A percentile compares a stretch with the other conserved stretches of the same genome.
phyloP scores from a whole-genome alignment of 2,329 filamentous ascomycete genomes.

The Talaromyces islandicus region DNA sequence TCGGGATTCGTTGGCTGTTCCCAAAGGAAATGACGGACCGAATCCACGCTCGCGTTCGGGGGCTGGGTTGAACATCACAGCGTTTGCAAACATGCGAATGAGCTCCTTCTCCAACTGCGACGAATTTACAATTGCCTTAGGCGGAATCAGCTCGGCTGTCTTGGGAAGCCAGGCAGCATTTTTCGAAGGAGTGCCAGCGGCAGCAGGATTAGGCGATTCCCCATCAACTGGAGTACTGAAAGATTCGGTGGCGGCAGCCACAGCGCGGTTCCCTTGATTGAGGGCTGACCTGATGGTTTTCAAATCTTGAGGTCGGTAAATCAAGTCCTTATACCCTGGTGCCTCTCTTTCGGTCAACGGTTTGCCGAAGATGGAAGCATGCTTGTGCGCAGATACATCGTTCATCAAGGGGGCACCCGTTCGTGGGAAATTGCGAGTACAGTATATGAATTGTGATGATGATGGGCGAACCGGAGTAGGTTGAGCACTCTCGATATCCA shows the following conservation, averaged over 20 bases:
- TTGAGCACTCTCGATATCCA: slow-evolving; percentile 22
- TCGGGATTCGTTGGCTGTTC: slow-evolving; percentile 33
- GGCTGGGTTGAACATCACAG: slow-evolving; percentile 96
- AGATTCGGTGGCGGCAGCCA: slow-evolving; percentile 45
- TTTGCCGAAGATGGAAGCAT: slow-evolving; percentile 73
- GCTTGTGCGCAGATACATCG: slow-evolving; percentile 69
- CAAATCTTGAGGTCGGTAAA: slow-evolving; percentile 69
- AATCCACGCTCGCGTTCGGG: slow-evolving; percentile 66
- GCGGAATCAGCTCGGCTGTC: slow-evolving; percentile 72
- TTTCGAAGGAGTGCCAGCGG: slow-evolving; percentile 29
- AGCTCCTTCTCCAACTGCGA: slow-evolving; percentile 88
- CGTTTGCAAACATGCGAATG: slow-evolving; percentile 95
- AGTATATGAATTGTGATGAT: slow-evolving; percentile 32
- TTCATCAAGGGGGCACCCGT: slow-evolving; percentile 69
- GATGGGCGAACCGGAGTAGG: slow-evolving; percentile 23
- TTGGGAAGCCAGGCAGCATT: slow-evolving; percentile 44
- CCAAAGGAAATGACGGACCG: slow-evolving; percentile 54
- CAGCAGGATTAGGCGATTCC: slow-evolving; percentile 38
- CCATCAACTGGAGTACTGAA: slow-evolving; percentile 58
- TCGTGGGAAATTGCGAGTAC: slow-evolving; percentile 50
- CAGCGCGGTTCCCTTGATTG: slow-evolving; percentile 39
- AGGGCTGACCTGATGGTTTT: slow-evolving; percentile 72
- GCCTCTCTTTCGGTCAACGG: slow-evolving; percentile 69
- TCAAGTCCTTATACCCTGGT: slow-evolving; percentile 67
- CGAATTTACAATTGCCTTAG: slow-evolving; percentile 86